Conservation (phyloP, 2,329 filamentous ascomycete genomes). For the Fusarium lyarnte region DNA sequence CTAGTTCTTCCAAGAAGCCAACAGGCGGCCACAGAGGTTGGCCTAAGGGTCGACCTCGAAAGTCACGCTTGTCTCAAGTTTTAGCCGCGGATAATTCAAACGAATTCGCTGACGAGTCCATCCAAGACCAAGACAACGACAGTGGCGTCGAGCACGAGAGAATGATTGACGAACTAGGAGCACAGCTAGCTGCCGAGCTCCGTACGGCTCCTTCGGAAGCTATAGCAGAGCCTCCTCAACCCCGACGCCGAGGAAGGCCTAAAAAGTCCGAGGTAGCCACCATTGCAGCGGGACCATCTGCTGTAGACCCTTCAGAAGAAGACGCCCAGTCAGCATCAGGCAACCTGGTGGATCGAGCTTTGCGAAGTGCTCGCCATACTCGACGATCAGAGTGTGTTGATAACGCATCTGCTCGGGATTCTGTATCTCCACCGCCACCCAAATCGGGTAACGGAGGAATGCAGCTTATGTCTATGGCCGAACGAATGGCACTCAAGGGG, state of each 20-base stretch:
- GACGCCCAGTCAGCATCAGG: not conserved
- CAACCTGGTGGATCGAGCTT: not conserved
- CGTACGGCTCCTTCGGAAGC: constrained; percentile 1
- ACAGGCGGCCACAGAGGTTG: constrained; percentile 37
- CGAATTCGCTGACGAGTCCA: not conserved
- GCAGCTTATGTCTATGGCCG: constrained; percentile 64
- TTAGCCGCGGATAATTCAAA: not conserved
- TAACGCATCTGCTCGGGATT: not conserved
- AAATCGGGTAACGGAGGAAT: constrained; percentile 22
- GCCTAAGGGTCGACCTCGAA: constrained; percentile 45
- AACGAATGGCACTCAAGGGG: constrained; percentile 64
- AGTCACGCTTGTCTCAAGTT: constrained; percentile 32
- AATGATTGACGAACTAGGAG: constrained; percentile 29
- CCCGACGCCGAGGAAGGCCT: constrained; percentile 41
- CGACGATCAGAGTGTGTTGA: constrained; percentile 30
- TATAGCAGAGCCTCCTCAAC: not conserved
- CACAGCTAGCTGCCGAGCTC: constrained; percentile 28
- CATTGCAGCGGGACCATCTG: constrained; percentile 31
- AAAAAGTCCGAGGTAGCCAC: constrained; percentile 42
- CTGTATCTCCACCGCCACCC: constrained; percentile 1
- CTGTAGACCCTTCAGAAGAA: not conserved
- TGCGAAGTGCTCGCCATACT: constrained; percentile 39
- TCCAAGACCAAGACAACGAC: not conserved
- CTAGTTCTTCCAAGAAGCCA: constrained; percentile 28
- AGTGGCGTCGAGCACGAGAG: constrained; percentile 30